These are phyloP conservation scores for Myriosclerotinia curreyana DNA, from an alignment of 2,329 filamentous ascomycete species.

Conservation along the genomic window DNA sequence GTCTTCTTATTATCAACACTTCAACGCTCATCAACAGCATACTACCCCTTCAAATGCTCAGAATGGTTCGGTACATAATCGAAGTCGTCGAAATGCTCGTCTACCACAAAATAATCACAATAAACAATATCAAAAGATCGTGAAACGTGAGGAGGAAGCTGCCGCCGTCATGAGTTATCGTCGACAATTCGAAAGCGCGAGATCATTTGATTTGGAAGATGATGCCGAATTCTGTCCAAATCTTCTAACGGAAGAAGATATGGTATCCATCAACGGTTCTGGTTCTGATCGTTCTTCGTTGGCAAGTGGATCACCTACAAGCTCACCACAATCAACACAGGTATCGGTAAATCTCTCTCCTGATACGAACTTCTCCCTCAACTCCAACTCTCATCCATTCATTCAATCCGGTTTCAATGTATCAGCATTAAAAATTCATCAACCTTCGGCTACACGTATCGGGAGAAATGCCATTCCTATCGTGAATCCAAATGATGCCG, in stretches of 20 bases:
- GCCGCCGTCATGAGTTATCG: constrained; percentile 75
- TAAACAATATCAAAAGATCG: constrained; percentile 74
- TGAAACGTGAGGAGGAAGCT: constrained; percentile 87
- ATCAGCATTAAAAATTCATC: constrained; percentile 75
- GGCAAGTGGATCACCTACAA: constrained; percentile 88
- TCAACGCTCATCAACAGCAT: constrained; percentile 54
- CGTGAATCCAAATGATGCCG: constrained; percentile 90
- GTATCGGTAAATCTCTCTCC: constrained; percentile 58
- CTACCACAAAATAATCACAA: constrained; percentile 75
- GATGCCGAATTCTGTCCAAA: constrained; percentile 94
- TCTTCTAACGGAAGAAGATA: constrained; percentile 77
- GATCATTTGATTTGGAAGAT: constrained; percentile 93
- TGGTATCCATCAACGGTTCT: constrained; percentile 86
- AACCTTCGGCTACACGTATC: constrained; percentile 82
- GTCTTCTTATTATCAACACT: constrained; percentile 62
- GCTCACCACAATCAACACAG: constrained; percentile 81
- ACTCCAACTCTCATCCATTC: constrained; percentile 63
- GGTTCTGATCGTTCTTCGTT: constrained; percentile 91
- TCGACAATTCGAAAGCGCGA: constrained; percentile 81
- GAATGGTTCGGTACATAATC: constrained; percentile 62
- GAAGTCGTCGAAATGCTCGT: constrained; percentile 79
- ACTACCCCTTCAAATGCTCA: constrained; percentile 51
- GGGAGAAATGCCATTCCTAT: constrained; percentile 94
- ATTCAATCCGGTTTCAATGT: constrained; percentile 62
- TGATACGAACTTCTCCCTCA: constrained; percentile 71